Percentiles rank a stretch among this genome's conserved stretches.
Evolutionary conservation across 2,329 filamentous ascomycete species (phyloP).

Genomic region (Emmonsiellopsis sp.): DNA sequence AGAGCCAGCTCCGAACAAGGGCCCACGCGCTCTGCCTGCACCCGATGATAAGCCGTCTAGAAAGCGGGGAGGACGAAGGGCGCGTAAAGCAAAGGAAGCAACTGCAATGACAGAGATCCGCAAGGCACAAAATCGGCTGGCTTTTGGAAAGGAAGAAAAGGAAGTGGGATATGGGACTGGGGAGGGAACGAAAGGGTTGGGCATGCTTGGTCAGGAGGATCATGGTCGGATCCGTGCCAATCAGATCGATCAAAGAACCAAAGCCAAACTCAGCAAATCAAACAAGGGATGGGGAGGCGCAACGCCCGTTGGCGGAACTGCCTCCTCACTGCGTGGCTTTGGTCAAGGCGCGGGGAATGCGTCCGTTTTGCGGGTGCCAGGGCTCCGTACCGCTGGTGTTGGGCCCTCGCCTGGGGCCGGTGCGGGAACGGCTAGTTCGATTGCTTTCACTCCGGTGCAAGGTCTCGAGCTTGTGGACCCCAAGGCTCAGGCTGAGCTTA

Average conservation of each 20-base stretch:
- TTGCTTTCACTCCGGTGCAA: slow-evolving; percentile 91
- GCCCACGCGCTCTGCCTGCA: slow-evolving; percentile 72
- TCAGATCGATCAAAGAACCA: slow-evolving; percentile 86
- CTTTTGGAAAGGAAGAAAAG: slow-evolving; percentile 88
- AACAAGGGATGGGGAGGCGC: slow-evolving; percentile 84
- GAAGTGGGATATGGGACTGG: slow-evolving; percentile 86
- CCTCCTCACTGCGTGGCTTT: slow-evolving; percentile 75
- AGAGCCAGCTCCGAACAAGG: slow-evolving; percentile 83
- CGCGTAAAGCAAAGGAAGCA: slow-evolving; percentile 90
- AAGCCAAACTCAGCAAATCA: slow-evolving; percentile 87
- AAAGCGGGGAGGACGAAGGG: slow-evolving; percentile 83
- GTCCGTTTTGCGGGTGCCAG: slow-evolving; percentile 67
- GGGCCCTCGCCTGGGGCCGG: slow-evolving; percentile 57
- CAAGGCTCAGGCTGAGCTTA: slow-evolving; percentile 78
- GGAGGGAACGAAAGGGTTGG: slow-evolving; percentile 76
- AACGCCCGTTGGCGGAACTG: slow-evolving; percentile 50
- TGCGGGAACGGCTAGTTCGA: slow-evolving; percentile 69
- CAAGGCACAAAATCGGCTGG: slow-evolving; percentile 93
- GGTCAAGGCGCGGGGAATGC: slow-evolving; percentile 53
- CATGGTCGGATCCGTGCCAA: slow-evolving; percentile 80
- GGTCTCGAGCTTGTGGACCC: slow-evolving; percentile 92
- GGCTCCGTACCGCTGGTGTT: slow-evolving; percentile 72
- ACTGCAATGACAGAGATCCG: slow-evolving; percentile 93
- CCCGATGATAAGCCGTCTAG: slow-evolving; percentile 91
- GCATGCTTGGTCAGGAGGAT: slow-evolving; percentile 86